Evolutionary conservation across 495 filamentous ascomycete species (phyloP).

Genomic region (Hypoxylon subgilvum): DNA sequence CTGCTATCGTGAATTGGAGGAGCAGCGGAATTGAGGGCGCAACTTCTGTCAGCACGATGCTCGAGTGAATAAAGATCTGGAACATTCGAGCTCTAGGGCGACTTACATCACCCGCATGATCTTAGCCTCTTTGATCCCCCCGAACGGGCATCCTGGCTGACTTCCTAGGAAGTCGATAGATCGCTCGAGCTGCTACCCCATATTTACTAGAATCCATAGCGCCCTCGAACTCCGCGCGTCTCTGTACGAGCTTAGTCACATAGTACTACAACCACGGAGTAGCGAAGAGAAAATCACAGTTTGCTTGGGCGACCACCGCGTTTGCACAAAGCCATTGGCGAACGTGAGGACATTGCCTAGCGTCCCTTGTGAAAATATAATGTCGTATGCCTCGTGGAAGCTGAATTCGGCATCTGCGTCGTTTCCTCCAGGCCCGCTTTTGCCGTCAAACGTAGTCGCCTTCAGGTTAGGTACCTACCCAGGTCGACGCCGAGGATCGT

Average conservation of each 20-base stretch:
- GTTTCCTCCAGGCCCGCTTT: background rate
- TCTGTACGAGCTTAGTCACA: conserved; percentile 60
- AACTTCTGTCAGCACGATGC: too few species aligned
- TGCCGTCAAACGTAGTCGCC: conserved; percentile 27
- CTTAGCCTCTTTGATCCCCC: conserved; percentile 25
- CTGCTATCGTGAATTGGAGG: conserved; percentile 20
- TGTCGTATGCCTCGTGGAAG: conserved; percentile 26
- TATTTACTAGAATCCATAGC: conserved; percentile 1
- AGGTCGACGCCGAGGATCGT: conserved; percentile 71
- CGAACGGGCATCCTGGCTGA: conserved; percentile 1
- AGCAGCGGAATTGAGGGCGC: conserved; percentile 14
- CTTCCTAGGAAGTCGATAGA: conserved; percentile 31
- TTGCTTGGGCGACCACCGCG: conserved; percentile 39
- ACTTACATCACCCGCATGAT: conserved; percentile 33
- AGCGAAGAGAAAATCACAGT: conserved; percentile 27
- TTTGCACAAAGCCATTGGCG: conserved; percentile 32
- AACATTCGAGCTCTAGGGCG: too few species aligned
- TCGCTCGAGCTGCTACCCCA: conserved; percentile 7
- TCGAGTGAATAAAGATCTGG: too few species aligned
- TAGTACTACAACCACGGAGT: conserved; percentile 31
- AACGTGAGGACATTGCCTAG: conserved; percentile 36
- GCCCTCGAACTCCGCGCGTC: conserved; percentile 5
- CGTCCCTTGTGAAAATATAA: conserved; percentile 31
- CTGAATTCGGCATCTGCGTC: background rate
- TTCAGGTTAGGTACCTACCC: conserved; percentile 52